phyloP scores from a whole-genome alignment of 1,139 yeast genomes.

The Suhomyces chickasaworum region DNA sequence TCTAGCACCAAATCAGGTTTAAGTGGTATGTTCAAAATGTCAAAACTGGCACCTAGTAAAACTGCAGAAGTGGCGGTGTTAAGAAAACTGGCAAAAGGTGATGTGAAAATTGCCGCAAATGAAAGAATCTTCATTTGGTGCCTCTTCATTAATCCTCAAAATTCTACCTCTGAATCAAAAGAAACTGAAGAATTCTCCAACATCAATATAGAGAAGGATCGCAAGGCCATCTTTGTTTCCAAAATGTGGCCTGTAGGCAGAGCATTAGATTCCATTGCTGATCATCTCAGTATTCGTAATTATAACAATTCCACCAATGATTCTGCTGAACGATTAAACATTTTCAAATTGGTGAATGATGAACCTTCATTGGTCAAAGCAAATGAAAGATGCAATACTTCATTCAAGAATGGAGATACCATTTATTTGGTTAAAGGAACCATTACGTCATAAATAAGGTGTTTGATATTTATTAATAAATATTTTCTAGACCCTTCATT shows the following conservation, averaged over 20 bases:
- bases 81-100: constrained; percentile 69
- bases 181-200: constrained; percentile 28
- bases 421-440: constrained; percentile 61
- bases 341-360: constrained; percentile 40
- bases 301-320: constrained; percentile 54
- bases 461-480: background rate
- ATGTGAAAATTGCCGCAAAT: constrained; percentile 49
- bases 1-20: background rate
- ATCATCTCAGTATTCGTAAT: constrained; percentile 54
- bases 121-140: constrained; percentile 71
- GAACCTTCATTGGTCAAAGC: constrained; percentile 31
- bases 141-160: constrained; percentile 44
- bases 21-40: background rate
- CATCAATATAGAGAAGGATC: constrained; percentile 31
- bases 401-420: constrained; percentile 51
- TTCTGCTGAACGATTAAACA: constrained; percentile 42
- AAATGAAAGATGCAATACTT: constrained; percentile 45
- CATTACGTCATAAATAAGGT: background rate
- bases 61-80: constrained; percentile 32
- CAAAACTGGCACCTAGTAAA: constrained; percentile 11
- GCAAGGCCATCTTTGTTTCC: constrained; percentile 53
- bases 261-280: constrained; percentile 69
- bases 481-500: constrained; percentile 1
- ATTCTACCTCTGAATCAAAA: constrained; percentile 20
- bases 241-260: constrained; percentile 77